Base-by-base conservation (phyloP, 225 moss, liverwort and hornwort genomes). In the Marchantia paleacea region DNA sequence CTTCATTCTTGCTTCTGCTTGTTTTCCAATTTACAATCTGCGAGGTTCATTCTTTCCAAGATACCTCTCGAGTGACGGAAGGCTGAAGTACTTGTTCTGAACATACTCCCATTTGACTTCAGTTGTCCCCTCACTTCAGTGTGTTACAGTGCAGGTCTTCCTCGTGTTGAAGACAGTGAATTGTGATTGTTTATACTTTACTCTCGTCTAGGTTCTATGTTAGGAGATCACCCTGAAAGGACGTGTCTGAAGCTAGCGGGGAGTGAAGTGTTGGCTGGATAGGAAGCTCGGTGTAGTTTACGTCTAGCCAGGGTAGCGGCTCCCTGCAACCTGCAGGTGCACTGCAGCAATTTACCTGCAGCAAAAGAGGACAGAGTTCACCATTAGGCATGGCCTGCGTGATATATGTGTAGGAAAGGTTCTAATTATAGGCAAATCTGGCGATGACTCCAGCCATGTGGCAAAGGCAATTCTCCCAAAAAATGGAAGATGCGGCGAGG, bases 401-500 rank as follows among this genome's bases (percentile, higher is more conserved):
- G 49, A 71, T 71, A 49, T 71, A 22, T 22, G 48, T 22, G 39
- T 50, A 31, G 71, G 71, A 49, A 51, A 49, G 71, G 69, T 71
- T 71, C 48, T 20, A 50, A 71, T 20, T 71, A 50, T 71, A n/a
- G 71, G 22, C 39, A 31, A 50, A 19, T 48, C 28, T 48, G 47
- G 7, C n/a, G 71, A 69, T 39, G 69, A 39, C 69, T 71, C 71
- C 71, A 71, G 49, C 11, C 71, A 71, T 49, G 9, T 71, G 50
- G 71, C 20, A 6, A 20, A 69, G 69, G 50, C 49, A 30, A 50
- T 20, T 71, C 50, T 49, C 48, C 48, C 20, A n/a, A 71, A 50
- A 47, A n/a, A 66, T 66, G 29, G 51, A 19, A 49, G 71, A 50
- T 71, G 49, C 18, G 71, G 50, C 71, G 71, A 71, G 22, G 8